phyloP scores from a whole-genome alignment of 108 stramenopile species.

The Poteriospumella lacustris region DNA sequence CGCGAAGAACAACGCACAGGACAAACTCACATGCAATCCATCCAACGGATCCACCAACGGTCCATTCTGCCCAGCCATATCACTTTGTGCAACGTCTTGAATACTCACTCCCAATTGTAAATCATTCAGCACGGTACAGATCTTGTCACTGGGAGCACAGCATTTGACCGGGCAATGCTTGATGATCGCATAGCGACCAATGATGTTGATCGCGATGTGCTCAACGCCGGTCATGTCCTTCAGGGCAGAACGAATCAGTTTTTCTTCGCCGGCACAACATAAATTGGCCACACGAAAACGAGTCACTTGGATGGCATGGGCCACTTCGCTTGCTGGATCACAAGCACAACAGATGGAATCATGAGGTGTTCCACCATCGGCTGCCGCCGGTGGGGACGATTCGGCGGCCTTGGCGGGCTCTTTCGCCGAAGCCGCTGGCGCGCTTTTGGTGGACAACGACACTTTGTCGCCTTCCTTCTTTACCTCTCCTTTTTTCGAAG shows the following conservation, averaged over 20 bases:
- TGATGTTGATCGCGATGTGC: neutral
- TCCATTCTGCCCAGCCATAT: neutral
- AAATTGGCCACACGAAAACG: constrained; percentile 3
- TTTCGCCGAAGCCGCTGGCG: neutral
- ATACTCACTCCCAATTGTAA: neutral
- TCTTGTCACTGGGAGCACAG: neutral
- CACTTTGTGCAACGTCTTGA: neutral
- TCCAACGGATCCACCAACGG: neutral
- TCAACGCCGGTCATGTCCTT: neutral
- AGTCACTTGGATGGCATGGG: neutral
- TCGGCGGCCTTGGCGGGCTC: neutral
- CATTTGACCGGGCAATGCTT: constrained; percentile 24
- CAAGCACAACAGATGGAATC: neutral
- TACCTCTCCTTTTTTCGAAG: too few species aligned
- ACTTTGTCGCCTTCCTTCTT: neutral
- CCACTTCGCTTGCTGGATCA: neutral
- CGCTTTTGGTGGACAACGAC: neutral
- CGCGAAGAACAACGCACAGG: neutral
- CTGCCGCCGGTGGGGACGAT: neutral
- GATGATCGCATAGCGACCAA: neutral
- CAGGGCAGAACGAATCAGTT: neutral
- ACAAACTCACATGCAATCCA: neutral
- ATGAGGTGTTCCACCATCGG: neutral
- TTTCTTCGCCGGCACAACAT: constrained; percentile 29
- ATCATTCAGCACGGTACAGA: neutral